Percentiles rank a stretch among this genome's conserved stretches.
phyloP scores from a whole-genome alignment of 257 asterid species.

The Rauvolfia tetraphylla region DNA sequence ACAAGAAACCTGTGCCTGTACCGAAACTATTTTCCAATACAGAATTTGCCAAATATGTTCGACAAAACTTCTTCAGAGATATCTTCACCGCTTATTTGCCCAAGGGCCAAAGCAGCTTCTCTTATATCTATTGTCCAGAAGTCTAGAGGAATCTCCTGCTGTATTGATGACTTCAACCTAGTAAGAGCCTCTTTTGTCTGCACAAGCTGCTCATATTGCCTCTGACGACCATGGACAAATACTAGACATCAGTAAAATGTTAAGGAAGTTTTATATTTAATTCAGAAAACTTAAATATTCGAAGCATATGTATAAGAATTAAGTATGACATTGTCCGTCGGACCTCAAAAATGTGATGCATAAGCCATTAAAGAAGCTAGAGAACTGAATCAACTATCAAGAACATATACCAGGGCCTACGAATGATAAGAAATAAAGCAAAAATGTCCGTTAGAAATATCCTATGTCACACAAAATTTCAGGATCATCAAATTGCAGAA shows the following conservation, averaged over 20 bases:
- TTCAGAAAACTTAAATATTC: not conserved
- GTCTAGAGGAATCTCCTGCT: slow-evolving; percentile 80
- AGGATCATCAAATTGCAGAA: not conserved
- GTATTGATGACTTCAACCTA: slow-evolving; percentile 63
- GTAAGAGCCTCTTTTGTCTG: slow-evolving; percentile 65
- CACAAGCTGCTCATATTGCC: slow-evolving; percentile 93
- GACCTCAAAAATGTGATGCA: not conserved
- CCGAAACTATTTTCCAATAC: slow-evolving; percentile 74
- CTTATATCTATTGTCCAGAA: slow-evolving; percentile 92
- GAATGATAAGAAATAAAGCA: too few relatives aligned
- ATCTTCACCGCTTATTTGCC: slow-evolving; percentile 86
- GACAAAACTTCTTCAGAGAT: slow-evolving; percentile 85
- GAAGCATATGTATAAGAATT: not conserved
- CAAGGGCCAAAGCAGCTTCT: slow-evolving; percentile 88
- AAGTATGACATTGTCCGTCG: not conserved
- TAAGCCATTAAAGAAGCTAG: not conserved
- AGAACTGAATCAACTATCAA: not conserved
- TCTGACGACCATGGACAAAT: slow-evolving; percentile 35
- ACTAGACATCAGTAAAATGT: not conserved
- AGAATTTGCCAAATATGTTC: slow-evolving; percentile 85
- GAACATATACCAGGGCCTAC: too few relatives aligned
- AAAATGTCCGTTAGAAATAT: not conserved
- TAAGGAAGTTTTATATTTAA: not conserved
- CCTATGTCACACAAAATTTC: not conserved
- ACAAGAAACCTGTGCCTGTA: too few relatives aligned